Conservation (phyloP, 2,329 filamentous ascomycete species). For the Epichloe gansuensis region DNA sequence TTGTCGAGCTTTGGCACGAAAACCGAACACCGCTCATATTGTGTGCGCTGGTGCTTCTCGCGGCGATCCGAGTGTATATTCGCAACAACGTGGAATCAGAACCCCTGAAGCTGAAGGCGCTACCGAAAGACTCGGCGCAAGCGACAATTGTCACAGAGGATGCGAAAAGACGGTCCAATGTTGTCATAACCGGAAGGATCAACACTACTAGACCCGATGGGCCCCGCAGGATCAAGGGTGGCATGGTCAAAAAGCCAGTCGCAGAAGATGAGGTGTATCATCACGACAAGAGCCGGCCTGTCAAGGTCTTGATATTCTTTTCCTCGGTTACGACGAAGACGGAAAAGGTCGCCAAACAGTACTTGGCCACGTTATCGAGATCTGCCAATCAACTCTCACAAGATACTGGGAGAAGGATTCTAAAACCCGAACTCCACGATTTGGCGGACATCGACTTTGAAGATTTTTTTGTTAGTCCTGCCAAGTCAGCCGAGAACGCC, state of each 20-base stretch:
- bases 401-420: slow-evolving; percentile 26
- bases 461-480: slow-evolving; percentile 77
- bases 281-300: slow-evolving; percentile 27
- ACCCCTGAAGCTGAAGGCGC: slow-evolving; percentile 22
- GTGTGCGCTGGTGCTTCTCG: slow-evolving; percentile 23
- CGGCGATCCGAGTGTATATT: slow-evolving; percentile 29
- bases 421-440: slow-evolving; percentile 56
- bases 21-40: slow-evolving; percentile 33
- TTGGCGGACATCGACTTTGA: slow-evolving; percentile 83
- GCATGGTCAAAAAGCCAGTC: slow-evolving; percentile 20
- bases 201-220: slow-evolving; percentile 22
- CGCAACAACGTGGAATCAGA: slow-evolving; percentile 22
- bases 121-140: slow-evolving; percentile 23
- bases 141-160: slow-evolving; percentile 7
- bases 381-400: slow-evolving; percentile 37
- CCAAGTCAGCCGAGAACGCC: slow-evolving; percentile 42
- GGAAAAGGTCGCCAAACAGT: slow-evolving; percentile 54
- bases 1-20: slow-evolving; percentile 32
- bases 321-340: slow-evolving; percentile 80
- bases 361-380: slow-evolving; percentile 42
- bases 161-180: background rate
- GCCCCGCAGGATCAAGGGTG: slow-evolving; percentile 37
- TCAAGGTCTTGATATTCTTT: slow-evolving; percentile 75
- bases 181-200: slow-evolving; percentile 12
- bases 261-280: slow-evolving; percentile 13